Evolutionary conservation across 805 yeast genomes (phyloP).

Genomic region (Millerozyma miso): DNA sequence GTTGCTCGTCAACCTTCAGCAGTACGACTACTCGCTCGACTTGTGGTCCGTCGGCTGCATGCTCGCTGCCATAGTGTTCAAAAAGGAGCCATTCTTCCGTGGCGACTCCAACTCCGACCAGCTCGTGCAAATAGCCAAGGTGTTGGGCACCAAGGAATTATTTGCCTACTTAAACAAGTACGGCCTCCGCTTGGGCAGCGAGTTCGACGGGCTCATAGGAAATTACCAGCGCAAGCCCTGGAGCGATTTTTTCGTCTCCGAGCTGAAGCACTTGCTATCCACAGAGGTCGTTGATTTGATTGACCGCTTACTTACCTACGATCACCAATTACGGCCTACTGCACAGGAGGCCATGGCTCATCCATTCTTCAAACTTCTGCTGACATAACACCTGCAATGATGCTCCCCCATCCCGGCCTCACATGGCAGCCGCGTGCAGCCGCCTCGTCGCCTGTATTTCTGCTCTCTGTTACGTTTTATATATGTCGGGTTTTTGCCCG

Average conservation of each 20-base stretch:
- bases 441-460: too few relatives aligned
- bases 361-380: constrained; percentile 30
- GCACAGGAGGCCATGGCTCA: constrained; percentile 87
- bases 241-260: constrained; percentile 67
- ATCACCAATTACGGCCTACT: constrained; percentile 83
- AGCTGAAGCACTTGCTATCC: constrained; percentile 63
- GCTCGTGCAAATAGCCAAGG: constrained; percentile 81
- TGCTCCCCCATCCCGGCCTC: too few relatives aligned
- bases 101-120: constrained; percentile 91
- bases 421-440: too few relatives aligned
- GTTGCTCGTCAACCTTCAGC: constrained; percentile 75
- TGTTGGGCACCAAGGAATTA: constrained; percentile 81
- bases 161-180: constrained; percentile 67
- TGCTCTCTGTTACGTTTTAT: too few relatives aligned
- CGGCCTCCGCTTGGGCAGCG: constrained; percentile 63
- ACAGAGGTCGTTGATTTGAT: constrained; percentile 74
- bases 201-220: constrained; percentile 68
- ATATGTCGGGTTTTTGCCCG: too few relatives aligned
- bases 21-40: constrained; percentile 88
- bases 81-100: constrained; percentile 88
- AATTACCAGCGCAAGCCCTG: constrained; percentile 82
- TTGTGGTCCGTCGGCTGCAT: constrained; percentile 94
- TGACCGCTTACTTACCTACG: constrained; percentile 75
- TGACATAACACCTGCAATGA: too few relatives aligned
- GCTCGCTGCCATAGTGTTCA: constrained; percentile 85